Evolutionary conservation across 2,329 filamentous ascomycete species (phyloP).

Genomic region (Aspergillus novofumigatus): DNA sequence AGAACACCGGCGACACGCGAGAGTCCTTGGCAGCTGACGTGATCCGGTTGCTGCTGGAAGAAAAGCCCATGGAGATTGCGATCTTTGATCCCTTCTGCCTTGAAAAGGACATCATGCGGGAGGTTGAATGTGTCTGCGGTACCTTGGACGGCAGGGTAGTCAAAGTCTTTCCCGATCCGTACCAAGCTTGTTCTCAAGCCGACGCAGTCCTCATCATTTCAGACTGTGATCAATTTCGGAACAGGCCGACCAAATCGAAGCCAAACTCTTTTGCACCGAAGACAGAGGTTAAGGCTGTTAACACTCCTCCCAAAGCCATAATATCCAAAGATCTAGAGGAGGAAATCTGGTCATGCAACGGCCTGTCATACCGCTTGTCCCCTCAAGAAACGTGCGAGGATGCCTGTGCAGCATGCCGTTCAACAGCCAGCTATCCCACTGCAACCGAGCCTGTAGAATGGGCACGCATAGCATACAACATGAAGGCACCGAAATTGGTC

Average conservation of each 20-base stretch:
- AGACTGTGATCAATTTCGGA: conserved; percentile 51
- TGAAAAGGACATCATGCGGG: conserved; percentile 36
- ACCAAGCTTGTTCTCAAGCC: conserved; percentile 43
- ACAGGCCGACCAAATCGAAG: conserved; percentile 3
- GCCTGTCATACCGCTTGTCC: conserved; percentile 17
- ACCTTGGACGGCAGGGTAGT: conserved; percentile 23
- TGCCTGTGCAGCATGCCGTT: conserved; percentile 26
- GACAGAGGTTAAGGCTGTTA: neutral
- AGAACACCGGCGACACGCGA: conserved; percentile 70
- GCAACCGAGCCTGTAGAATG: conserved; percentile 40
- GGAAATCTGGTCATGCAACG: conserved; percentile 22
- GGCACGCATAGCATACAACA: conserved; percentile 41
- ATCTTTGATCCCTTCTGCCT: conserved; percentile 61
- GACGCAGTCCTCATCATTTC: conserved; percentile 50
- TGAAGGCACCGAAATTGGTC: conserved; percentile 47
- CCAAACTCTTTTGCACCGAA: neutral
- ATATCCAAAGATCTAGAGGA: neutral
- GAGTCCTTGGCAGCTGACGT: conserved; percentile 67
- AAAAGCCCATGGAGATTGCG: conserved; percentile 60
- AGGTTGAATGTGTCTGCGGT: conserved; percentile 30
- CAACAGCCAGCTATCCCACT: conserved; percentile 10
- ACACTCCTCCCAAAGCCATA: neutral
- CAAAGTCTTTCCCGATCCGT: conserved; percentile 41
- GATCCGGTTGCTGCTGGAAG: conserved; percentile 61
- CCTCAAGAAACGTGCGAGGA: conserved; percentile 23